These are phyloP conservation scores for Gaertneriomyces semiglobifer DNA, from an alignment of 192 early-diverging fungal genomes.

Conservation along the genomic window DNA sequence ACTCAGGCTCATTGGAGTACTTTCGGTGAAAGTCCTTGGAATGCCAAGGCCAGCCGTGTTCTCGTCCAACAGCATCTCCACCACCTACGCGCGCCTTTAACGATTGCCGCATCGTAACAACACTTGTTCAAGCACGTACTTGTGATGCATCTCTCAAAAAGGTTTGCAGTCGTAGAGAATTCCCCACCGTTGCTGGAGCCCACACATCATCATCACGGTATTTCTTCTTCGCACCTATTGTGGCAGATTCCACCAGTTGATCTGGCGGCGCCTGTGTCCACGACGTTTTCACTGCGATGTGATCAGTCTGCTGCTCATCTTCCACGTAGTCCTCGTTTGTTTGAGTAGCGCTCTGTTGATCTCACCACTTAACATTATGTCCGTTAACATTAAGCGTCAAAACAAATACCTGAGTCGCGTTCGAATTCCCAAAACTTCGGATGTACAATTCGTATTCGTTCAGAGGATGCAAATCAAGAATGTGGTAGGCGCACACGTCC, in stretches of 20 bases:
- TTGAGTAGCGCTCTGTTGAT: constrained; percentile 40
- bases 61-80: constrained; percentile 45
- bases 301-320: constrained; percentile 45
- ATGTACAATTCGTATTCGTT: constrained; percentile 58
- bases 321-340: constrained; percentile 37
- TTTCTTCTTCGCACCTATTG: neutral
- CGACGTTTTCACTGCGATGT: constrained; percentile 38
- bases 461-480: constrained; percentile 48
- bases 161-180: constrained; percentile 30
- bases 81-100: constrained; percentile 23
- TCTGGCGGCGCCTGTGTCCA: constrained; percentile 50
- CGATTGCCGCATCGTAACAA: no score
- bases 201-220: constrained; percentile 16
- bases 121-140: neutral
- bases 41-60: constrained; percentile 24
- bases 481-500: constrained; percentile 43
- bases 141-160: constrained; percentile 39
- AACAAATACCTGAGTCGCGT: constrained; percentile 39
- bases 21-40: constrained; percentile 14
- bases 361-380: neutral
- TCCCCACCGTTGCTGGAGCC: constrained; percentile 27
- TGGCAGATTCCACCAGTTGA: constrained; percentile 28
- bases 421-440: constrained; percentile 44
- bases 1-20: constrained; percentile 28
- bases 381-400: neutral